phyloP scores from a whole-genome alignment of 2,329 filamentous ascomycete genomes.

The Talaromyces sp. region DNA sequence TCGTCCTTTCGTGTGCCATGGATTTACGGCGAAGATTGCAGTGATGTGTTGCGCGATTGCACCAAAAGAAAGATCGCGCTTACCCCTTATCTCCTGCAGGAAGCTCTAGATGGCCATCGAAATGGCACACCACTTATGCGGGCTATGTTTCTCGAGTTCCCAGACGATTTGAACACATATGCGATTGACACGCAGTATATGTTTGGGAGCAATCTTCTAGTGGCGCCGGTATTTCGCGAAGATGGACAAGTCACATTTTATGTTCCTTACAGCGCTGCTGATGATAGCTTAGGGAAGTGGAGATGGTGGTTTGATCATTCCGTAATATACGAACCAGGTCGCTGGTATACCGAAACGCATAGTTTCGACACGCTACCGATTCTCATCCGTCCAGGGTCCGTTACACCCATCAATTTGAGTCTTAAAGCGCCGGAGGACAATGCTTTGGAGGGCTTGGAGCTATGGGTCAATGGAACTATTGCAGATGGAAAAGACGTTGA shows the following conservation, averaged over 20 bases:
- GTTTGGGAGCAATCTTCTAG: conserved; percentile 61
- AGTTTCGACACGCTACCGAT: conserved; percentile 56
- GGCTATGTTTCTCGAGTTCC: conserved; percentile 66
- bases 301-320: conserved; percentile 45
- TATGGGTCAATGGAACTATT: conserved; percentile 7
- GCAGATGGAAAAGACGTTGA: background rate
- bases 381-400: conserved; percentile 48
- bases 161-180: conserved; percentile 63
- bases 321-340: conserved; percentile 34
- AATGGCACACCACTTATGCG: conserved; percentile 61
- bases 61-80: conserved; percentile 51
- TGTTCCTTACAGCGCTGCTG: conserved; percentile 45
- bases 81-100: conserved; percentile 55
- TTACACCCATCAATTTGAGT: conserved; percentile 1
- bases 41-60: conserved; percentile 52
- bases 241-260: conserved; percentile 64
- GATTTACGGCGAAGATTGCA: conserved; percentile 63
- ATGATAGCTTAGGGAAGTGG: conserved; percentile 47
- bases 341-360: conserved; percentile 59
- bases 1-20: conserved; percentile 69
- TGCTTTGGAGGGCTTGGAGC: conserved; percentile 4
- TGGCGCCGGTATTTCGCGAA: conserved; percentile 61
- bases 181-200: conserved; percentile 67
- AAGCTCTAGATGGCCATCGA: conserved; percentile 47
- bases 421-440: background rate